Base-by-base conservation (phyloP, 108 stramenopile genomes). In the Skeletonema menzelii region DNA sequence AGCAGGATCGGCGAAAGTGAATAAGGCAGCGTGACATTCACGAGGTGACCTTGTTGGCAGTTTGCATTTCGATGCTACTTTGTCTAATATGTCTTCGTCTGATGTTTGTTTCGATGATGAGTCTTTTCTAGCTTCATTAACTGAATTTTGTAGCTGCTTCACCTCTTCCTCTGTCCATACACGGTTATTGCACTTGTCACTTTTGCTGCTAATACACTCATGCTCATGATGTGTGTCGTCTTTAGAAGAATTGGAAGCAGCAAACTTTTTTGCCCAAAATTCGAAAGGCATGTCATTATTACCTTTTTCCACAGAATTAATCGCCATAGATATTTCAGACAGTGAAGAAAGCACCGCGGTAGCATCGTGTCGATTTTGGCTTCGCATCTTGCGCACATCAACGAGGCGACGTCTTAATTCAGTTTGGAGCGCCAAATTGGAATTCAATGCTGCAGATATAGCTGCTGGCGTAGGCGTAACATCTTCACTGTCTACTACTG, bases 361-460 rank as follows among this genome's bases (percentile, higher is more conserved):
- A 24, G 78, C 78, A 57, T 68, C 32, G 13, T 56, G 59, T 40
- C 78, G 65, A 58, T 79, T 79, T 57, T 35, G 59, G 19, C 56
- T 59, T 49, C 47, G 65, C 53, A 67, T 34, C 32, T 53, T 17
- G 30, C 67, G 66, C n/a, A 79, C 71, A 38, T 79, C 38, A 24
- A 47, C 1, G 38, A 79, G 67, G 44, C 59, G 78, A 31, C 67
- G 58, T 31, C 62, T 67, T 60, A 79, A 55, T 67, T 79, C 78
- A 26, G 53, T 24, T 79, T 79, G 77, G 0, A 79, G 55, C 2
- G 66, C 47, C 1, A 67, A 3, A 38, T 79, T 79, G 26, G 77
- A 67, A 26, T 72, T 44, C 31, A 79, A 37, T 17, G 77, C 77
- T 8, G 27, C 40, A 32, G 66, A 53, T 44, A 79, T 78, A 31